Percentiles rank a stretch among this genome's conserved stretches.
Conservation (phyloP, 2,329 filamentous ascomycete species). For the Nigrospora oryzae region DNA sequence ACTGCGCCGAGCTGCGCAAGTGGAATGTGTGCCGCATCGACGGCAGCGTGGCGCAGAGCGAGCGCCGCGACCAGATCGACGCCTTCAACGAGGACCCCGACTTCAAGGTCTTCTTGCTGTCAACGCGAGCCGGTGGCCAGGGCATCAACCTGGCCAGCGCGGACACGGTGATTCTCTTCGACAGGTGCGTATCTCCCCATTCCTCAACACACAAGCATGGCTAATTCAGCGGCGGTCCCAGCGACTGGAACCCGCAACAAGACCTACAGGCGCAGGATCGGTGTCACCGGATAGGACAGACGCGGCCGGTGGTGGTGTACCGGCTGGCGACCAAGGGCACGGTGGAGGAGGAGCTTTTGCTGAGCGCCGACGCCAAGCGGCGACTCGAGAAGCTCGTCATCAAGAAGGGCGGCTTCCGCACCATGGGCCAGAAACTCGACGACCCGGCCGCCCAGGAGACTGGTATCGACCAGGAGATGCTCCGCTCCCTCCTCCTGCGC, state of each 20-base stretch:
- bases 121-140: conserved; percentile 90
- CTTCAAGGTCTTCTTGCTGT: conserved; percentile 77
- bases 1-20: conserved; percentile 65
- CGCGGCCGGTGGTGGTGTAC: conserved; percentile 91
- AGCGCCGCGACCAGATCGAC: conserved; percentile 62
- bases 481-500: conserved; percentile 55
- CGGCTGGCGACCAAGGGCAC: conserved; percentile 96
- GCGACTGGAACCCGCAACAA: conserved; percentile 98
- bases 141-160: conserved; percentile 99
- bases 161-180: conserved; percentile 94
- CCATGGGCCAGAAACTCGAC: conserved; percentile 54
- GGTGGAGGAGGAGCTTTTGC: conserved; percentile 91
- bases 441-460: conserved; percentile 24
- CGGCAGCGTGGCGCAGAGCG: conserved; percentile 70
- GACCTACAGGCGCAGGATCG: conserved; percentile 98
- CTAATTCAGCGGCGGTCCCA: conserved; percentile 72
- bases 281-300: conserved; percentile 95
- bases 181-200: conserved; percentile 65
- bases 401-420: conserved; percentile 78
- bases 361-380: conserved; percentile 85
- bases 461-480: conserved; percentile 49
- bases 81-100: conserved; percentile 60
- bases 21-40: conserved; percentile 90
- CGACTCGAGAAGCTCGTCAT: conserved; percentile 92
- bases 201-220: too few relatives aligned